phyloP scores from a whole-genome alignment of 2,329 filamentous ascomycete genomes.

The Hymenoscyphus repandus region DNA sequence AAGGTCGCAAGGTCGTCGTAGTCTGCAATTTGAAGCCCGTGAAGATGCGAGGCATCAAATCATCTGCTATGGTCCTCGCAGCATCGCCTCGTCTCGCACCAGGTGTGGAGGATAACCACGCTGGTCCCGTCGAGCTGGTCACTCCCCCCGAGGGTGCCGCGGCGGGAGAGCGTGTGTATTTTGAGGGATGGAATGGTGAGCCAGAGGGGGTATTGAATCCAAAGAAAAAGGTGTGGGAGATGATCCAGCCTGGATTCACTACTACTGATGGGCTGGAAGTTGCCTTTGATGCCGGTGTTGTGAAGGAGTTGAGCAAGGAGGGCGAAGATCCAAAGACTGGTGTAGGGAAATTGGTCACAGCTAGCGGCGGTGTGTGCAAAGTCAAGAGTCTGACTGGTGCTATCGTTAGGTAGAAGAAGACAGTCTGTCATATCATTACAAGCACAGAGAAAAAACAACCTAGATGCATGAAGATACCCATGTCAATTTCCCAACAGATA shows the following conservation, averaged over 20 bases:
- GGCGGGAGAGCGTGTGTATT: conserved; percentile 84
- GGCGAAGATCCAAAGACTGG: conserved; percentile 43
- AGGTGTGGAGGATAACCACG: conserved; percentile 80
- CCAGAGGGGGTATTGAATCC: conserved; percentile 92
- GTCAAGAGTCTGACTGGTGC: conserved; percentile 77
- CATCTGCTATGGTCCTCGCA: conserved; percentile 85
- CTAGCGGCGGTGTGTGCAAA: conserved; percentile 73
- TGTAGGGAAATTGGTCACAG: conserved; percentile 65
- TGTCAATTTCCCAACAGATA: no score
- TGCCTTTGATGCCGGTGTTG: conserved; percentile 73
- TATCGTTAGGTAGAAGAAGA: conserved; percentile 64
- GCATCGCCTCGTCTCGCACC: conserved; percentile 80
- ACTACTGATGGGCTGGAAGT: conserved; percentile 79
- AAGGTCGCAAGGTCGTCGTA: conserved; percentile 87
- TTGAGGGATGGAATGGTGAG: conserved; percentile 91
- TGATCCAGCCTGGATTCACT: conserved; percentile 90
- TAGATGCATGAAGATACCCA: no score
- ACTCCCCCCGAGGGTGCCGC: conserved; percentile 70
- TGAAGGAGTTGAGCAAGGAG: conserved; percentile 71
- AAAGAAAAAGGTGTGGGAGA: conserved; percentile 99
- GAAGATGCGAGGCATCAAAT: conserved; percentile 91
- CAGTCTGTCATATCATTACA: no score
- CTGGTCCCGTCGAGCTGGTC: conserved; percentile 87
- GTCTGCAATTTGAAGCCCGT: conserved; percentile 99
- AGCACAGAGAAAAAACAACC: no score